These are phyloP conservation scores for Maudiozyma barnettii DNA, from an alignment of 805 yeast species.

Conservation along the genomic window DNA sequence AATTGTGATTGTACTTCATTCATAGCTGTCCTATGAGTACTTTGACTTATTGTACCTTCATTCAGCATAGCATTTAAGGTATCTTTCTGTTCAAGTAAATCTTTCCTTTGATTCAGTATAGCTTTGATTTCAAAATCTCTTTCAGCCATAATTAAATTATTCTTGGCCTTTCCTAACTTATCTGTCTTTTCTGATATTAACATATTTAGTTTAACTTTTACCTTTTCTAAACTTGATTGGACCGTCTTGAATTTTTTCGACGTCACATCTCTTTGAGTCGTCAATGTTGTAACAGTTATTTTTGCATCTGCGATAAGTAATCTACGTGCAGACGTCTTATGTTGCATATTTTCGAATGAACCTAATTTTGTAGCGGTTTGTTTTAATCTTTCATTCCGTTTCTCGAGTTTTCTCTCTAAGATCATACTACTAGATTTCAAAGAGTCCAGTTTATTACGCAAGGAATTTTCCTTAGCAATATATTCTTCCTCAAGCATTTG, in stretches of 20 bases:
- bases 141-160: slow-evolving; percentile 14
- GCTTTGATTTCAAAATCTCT: slow-evolving; percentile 8
- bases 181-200: slow-evolving; percentile 10
- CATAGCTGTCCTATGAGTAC: slow-evolving; percentile 5
- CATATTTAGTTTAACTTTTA: slow-evolving; percentile 6
- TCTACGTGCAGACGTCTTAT: slow-evolving; percentile 10
- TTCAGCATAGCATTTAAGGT: slow-evolving; percentile 9
- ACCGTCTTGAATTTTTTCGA: slow-evolving; percentile 13
- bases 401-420: slow-evolving; percentile 15
- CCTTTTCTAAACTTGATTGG: slow-evolving; percentile 4
- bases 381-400: slow-evolving; percentile 16
- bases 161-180: slow-evolving; percentile 12
- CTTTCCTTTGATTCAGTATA: slow-evolving; percentile 12
- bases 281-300: slow-evolving; percentile 4
- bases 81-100: slow-evolving; percentile 12
- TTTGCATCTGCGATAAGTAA: slow-evolving; percentile 12
- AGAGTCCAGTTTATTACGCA: slow-evolving; percentile 9
- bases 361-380: slow-evolving; percentile 7
- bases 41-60: slow-evolving; percentile 9
- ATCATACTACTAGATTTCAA: slow-evolving; percentile 14
- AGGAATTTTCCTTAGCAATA: slow-evolving; percentile 6
- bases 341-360: slow-evolving; percentile 6
- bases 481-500: slow-evolving; percentile 2
- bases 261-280: slow-evolving; percentile 13
- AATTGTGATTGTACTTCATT: slow-evolving; percentile 10